Percentiles rank a stretch among this genome's conserved stretches.
phyloP scores from a whole-genome alignment of 1,139 yeast species.

The Magnusiomyces fungicola region DNA sequence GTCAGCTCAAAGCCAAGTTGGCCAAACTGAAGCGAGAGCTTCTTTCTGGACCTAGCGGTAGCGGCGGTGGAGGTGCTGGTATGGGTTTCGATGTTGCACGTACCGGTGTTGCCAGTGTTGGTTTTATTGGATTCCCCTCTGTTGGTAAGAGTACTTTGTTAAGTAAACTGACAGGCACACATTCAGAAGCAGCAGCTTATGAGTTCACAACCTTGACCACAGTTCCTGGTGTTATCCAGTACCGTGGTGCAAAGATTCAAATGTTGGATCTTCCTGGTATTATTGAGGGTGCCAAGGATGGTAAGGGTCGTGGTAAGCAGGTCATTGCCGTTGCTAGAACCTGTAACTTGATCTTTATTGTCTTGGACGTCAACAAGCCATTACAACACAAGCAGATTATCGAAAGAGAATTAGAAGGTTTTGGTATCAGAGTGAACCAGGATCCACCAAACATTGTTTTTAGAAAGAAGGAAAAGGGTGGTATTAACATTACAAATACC shows the following conservation, averaged over 20 bases:
- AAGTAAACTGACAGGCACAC: slow-evolving; percentile 87
- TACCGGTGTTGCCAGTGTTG: slow-evolving; percentile 95
- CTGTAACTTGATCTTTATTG: slow-evolving; percentile 85
- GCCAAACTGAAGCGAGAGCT: slow-evolving; percentile 92
- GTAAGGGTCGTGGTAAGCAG: slow-evolving; percentile 98
- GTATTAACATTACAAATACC: slow-evolving; percentile 86
- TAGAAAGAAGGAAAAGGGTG: slow-evolving; percentile 92
- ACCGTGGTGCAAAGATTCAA: slow-evolving; percentile 95
- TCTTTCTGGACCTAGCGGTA: slow-evolving; percentile 65
- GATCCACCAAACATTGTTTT: slow-evolving; percentile 87
- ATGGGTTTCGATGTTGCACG: slow-evolving; percentile 95
- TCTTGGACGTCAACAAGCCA: slow-evolving; percentile 93
- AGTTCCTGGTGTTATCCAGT: slow-evolving; percentile 92
- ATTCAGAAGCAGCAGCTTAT: slow-evolving; percentile 94
- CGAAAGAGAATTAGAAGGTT: slow-evolving; percentile 92
- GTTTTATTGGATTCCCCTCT: slow-evolving; percentile 96
- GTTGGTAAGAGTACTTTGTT: slow-evolving; percentile 88
- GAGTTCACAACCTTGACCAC: slow-evolving; percentile 97
- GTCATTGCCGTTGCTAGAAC: slow-evolving; percentile 98
- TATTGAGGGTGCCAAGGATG: slow-evolving; percentile 98
- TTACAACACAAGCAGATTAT: slow-evolving; percentile 87
- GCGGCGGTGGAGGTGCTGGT: slow-evolving; percentile 85
- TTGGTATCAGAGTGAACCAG: slow-evolving; percentile 90
- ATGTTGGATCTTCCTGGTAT: slow-evolving; percentile 98
- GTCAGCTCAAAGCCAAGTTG: slow-evolving; percentile 90